Evolutionary conservation across 768 basidiomycete genomes (phyloP), one percentile per base, ranked within the genome.

Genomic region (Rickenella mellea): DNA sequence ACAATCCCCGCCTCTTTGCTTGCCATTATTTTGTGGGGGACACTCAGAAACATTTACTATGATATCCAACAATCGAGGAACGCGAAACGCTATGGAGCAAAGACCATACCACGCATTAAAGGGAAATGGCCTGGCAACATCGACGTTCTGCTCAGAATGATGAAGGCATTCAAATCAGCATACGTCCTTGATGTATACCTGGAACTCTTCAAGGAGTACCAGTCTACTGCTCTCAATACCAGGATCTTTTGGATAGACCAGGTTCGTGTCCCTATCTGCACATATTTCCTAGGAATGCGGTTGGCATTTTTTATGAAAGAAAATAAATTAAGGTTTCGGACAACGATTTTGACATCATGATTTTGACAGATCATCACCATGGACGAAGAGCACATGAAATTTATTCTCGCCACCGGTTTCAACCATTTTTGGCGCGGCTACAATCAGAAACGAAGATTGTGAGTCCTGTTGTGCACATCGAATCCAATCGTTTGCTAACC

Each of bases 121-220:
- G 83, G 83, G 6, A 78, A 72, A 62, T 83, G 80, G 79, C 83
- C 81, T 3, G 83, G 83, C n/a, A 85, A 85, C 54, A 61, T 85
- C 50, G 83, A 87, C 51, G 57, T 85, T 37, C 67, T 83, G 43
- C 52, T 82, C 36, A 64, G 59, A 41, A 71, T 80, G 64, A 66
- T 72, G 50, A 62, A 62, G 17, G 71, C 73, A 0, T 72, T 76
- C 55, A 69, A 73, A 48, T 74, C 68, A 17, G 69, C 69, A 51
- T 85, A 85, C 55, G 63, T 78, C 11, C 68, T 74, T 33, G 74
- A 80, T 41, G 75, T 75, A 3, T 82, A 82, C 47, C 65, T 73
- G n/a, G 65, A 72, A 19, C 65, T 84, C 14, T 82, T 83, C 46
- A 67, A 80, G 49, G 77, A 83, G 55, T 81, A 83, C 49, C 69